phyloP scores from a whole-genome alignment of 2,329 filamentous ascomycete species.

The Geosmithia flava region DNA sequence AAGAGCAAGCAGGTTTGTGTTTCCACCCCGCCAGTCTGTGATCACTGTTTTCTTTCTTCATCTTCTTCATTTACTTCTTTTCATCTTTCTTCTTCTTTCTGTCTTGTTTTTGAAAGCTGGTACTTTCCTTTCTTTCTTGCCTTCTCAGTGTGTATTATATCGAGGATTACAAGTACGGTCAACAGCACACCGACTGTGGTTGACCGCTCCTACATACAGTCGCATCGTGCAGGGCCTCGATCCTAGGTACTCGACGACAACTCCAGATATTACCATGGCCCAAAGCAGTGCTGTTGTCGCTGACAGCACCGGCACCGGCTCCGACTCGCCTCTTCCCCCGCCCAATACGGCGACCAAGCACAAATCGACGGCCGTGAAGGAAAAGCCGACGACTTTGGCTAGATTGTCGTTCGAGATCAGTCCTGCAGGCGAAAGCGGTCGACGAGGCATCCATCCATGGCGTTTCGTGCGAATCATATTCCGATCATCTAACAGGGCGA shows the following conservation, averaged over 20 bases:
- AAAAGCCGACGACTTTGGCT: background rate
- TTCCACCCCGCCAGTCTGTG: too few relatives aligned
- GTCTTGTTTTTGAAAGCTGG: too few relatives aligned
- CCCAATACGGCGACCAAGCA: slow-evolving; percentile 13
- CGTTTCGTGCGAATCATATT: slow-evolving; percentile 30
- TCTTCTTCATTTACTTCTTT: background rate
- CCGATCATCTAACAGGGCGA: slow-evolving; percentile 29
- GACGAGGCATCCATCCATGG: slow-evolving; percentile 27
- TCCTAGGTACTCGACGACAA: too few relatives aligned
- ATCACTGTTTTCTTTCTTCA: background rate
- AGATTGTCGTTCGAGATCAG: slow-evolving; percentile 6
- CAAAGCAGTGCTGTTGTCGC: background rate
- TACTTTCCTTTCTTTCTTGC: too few relatives aligned
- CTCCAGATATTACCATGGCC: background rate
- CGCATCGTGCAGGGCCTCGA: background rate
- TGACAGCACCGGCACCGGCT: slow-evolving; percentile 6
- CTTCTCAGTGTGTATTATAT: too few relatives aligned
- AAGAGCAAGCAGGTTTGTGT: background rate
- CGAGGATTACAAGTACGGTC: too few relatives aligned
- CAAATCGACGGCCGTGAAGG: slow-evolving; percentile 7
- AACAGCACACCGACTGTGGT: background rate
- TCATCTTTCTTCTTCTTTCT: too few relatives aligned
- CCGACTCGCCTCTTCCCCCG: background rate
- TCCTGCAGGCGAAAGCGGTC: slow-evolving; percentile 29
- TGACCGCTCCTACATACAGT: background rate